Evolutionary conservation across 345 rosid species (phyloP), one percentile per base, ranked within the genome.

Genomic region (Sisymbrium irio): DNA sequence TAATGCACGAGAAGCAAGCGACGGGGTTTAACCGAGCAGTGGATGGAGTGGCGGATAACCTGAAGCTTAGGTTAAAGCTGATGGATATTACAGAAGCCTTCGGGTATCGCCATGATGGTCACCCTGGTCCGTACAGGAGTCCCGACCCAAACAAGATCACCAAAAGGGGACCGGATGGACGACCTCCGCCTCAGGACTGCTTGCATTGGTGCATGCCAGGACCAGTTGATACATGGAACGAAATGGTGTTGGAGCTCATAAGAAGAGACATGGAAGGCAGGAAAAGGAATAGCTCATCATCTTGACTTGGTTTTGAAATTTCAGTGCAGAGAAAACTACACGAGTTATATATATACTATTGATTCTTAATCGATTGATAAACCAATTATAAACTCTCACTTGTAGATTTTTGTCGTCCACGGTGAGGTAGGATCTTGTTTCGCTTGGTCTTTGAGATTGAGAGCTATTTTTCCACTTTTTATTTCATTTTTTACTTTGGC

Each of bases 171-270:
- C 88, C 92, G 0, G 86, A 87, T 64, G 98, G 98, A 59, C 83
- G 42, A 80, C 99, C 99, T 14, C 98, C 98, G 0, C 96, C 98
- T 0, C 98, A 95, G 77, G 98, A 95, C 72, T 95, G 99, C 87
- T 79, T 95, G 57, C 99, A 95, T 80, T 95, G 99, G 99, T 95
- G 98, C 89, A 92, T 95, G 99, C 96, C 98, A 0, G 99, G 99
- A 20, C 98, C 99, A 0, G 93, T 95, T 0, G 99, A 95, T 74
- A 86, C 87, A 27, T 95, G 99, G 98, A 95, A 95, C 36, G 99
- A 95, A 72, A 72, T 95, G 51, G 96, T 92, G 70, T 85, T 95
- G 27, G 99, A 95, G 76, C 75, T 77, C 35, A 83, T 87, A 60
- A 83, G 90, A 70, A 85, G 92, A 83, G 97, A 95, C 63, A 69